Evolutionary conservation across 768 basidiomycete genomes (phyloP).

Genomic region (Cyclocybe cylindracea): DNA sequence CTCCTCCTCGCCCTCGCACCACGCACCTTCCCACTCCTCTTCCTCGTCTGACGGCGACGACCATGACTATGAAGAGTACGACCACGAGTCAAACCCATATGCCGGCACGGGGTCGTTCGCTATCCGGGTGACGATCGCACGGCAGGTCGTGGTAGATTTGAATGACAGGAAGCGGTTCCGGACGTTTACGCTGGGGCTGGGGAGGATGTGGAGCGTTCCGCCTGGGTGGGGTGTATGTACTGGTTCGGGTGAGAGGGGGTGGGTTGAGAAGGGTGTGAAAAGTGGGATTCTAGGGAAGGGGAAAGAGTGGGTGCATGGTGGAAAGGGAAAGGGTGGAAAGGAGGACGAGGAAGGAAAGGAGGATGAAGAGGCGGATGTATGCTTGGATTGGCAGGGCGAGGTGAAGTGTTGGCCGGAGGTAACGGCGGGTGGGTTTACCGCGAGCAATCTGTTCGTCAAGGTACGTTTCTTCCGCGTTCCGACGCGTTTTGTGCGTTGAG

Average conservation of each 20-base stretch:
- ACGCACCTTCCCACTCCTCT: no score
- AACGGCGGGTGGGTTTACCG: slow-evolving; percentile 44
- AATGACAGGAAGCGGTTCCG: slow-evolving; percentile 37
- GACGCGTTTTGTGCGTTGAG: background rate
- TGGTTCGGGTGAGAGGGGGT: background rate
- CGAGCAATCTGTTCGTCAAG: slow-evolving; percentile 47
- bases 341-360: background rate
- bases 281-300: no score
- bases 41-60: no score
- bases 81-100: background rate
- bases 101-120: slow-evolving; percentile 2
- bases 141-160: slow-evolving; percentile 44
- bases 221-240: slow-evolving; percentile 11
- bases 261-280: no score
- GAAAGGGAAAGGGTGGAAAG: no score
- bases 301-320: no score
- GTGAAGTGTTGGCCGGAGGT: slow-evolving; percentile 41
- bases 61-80: no score
- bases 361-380: slow-evolving; percentile 3
- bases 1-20: no score
- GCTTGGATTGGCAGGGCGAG: slow-evolving; percentile 57
- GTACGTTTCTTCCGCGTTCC: slow-evolving; percentile 28
- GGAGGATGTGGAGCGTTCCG: slow-evolving; percentile 38
- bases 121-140: slow-evolving; percentile 49
- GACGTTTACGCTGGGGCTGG: slow-evolving; percentile 43